Base-by-base conservation (phyloP, 2,329 filamentous ascomycete genomes). In the Fusarium avenaceum region DNA sequence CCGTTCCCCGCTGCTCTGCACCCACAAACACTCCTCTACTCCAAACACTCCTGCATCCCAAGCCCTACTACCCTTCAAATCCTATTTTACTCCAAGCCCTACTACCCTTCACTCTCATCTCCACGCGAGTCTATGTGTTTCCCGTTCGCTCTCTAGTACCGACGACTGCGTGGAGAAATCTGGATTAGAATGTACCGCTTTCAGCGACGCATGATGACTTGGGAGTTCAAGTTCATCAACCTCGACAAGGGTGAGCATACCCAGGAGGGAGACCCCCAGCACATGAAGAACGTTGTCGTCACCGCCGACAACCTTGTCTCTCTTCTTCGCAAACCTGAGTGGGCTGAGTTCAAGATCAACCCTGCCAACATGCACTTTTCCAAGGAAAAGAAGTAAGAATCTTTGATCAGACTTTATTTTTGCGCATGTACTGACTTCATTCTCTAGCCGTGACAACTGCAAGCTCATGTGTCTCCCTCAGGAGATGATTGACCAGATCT, bases 401-500 rank as follows among this genome's bases (percentile, higher is more conserved):
- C 4, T 38, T 14, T 10, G 22, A 14, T 7, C 10, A 26, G 11
- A 35, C 11, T 6, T 2, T 11, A 11, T 4, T 4, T 11, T n/a
- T 8, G 15, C 5, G 3, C 1, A 15, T 2, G 2, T 19, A 22
- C 51, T 56, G 10, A 53, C 17, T n/a, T 19, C 4, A 15, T n/a
- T 8, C n/a, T 24, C 24, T 24, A 49, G 49, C 15, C 10, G 15
- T 10, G 13, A 17, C n/a, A 50, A 45, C 15, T 47, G 22, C 26
- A 11, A 10, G 10, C 10, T 68, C 7, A 22, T 50, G 10, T 24
- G 10, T 7, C 43, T 68, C 6, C 63, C 65, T 3, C 50, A 56
- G 10, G 48, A 63, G 30, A 20, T 67, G 7, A 24, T 67, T 8
- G 49, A 63, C n/a, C 20, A 13, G 22, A 47, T 67, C 11, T n/a